Base-by-base conservation (phyloP, 768 basidiomycete genomes). In the Macrolepiota fuliginosa region DNA sequence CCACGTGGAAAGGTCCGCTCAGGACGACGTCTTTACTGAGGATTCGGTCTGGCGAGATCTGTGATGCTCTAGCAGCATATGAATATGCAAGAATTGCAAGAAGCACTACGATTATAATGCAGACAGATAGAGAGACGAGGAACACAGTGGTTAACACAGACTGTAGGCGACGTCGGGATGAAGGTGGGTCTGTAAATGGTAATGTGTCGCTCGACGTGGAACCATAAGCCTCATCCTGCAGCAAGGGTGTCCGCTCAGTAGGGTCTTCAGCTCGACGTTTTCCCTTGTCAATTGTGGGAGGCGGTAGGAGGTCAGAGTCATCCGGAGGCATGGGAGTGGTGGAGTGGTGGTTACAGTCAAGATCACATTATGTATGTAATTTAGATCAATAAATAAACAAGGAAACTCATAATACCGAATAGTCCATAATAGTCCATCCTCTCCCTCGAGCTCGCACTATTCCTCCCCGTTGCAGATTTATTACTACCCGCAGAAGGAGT, bases 41-140 rank as follows among this genome's bases (percentile, higher is more conserved):
- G 57, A 91, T 70, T 64, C 85, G 83, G 63, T 90, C 81, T 12
- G 86, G 78, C 2, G 85, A 81, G 15, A 85, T 67, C 58, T 73
- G 70, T 13, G 83, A 79, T 0, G 82, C 83, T 35, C 78, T 78
- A 17, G 87, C 77, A 19, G 86, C 83, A 66, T 90, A 92, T 2
- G 86, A 85, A 77, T 83, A 89, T 4, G 84, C 87, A 9, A 91
- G 74, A 17, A 89, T 66, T 3, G 75, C 78, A 10, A 85, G 49
- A 2, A 79, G 54, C 13, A 81, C 66, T 40, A 84, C 75, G 3
- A 77, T 32, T 19, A 83, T 25, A 45, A 87, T 67, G 64, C 81
- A 85, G 50, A 86, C 36, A 29, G 73, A 74, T 5, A 91, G 73
- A 0, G 89, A 82, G 36, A 75, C 68, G n/a, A 86, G 68, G 71